Conservation (phyloP, 2,329 filamentous ascomycete genomes). For the Lachnellula willkommii region DNA sequence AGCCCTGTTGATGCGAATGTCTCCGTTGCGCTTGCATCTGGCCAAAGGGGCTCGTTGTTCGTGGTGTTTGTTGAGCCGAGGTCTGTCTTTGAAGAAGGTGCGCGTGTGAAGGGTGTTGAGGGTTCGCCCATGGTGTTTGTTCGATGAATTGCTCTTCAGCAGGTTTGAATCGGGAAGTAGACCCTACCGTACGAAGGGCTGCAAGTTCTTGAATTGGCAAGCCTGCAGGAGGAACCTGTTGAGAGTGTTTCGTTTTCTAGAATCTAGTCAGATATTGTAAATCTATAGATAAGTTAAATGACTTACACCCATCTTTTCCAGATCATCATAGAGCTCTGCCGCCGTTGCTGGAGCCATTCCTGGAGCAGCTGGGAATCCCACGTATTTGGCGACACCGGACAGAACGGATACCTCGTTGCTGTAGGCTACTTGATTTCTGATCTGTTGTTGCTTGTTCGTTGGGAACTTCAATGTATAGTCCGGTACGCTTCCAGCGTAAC, state of each 20-base stretch:
- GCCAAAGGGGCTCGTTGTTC: slow-evolving; percentile 33
- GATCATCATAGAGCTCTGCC: slow-evolving; percentile 76
- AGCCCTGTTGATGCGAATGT: slow-evolving; percentile 35
- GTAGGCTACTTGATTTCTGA: slow-evolving; percentile 82
- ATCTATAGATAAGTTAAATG: not conserved
- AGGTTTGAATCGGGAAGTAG: slow-evolving; percentile 41
- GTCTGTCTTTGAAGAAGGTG: slow-evolving; percentile 38
- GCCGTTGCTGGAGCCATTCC: slow-evolving; percentile 67
- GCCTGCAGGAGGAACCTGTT: slow-evolving; percentile 18
- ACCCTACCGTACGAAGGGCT: slow-evolving; percentile 28
- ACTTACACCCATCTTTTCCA: slow-evolving; percentile 83
- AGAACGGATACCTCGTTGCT: slow-evolving; percentile 92
- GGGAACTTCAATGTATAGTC: slow-evolving; percentile 81
- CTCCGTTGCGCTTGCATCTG: slow-evolving; percentile 31
- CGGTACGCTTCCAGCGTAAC: slow-evolving; percentile 68
- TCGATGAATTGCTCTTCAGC: slow-evolving; percentile 84
- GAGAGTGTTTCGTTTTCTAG: slow-evolving; percentile 26
- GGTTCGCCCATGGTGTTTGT: slow-evolving; percentile 88
- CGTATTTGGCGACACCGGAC: slow-evolving; percentile 86
- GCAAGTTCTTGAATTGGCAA: slow-evolving; percentile 31
- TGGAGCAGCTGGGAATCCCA: slow-evolving; percentile 94
- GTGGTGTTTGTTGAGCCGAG: slow-evolving; percentile 34
- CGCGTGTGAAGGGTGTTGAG: slow-evolving; percentile 66
- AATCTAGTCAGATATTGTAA: slow-evolving; percentile 12
- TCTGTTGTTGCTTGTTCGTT: slow-evolving; percentile 67